Conservation (phyloP, 345 rosid species). For the Ceriops tagal region DNA sequence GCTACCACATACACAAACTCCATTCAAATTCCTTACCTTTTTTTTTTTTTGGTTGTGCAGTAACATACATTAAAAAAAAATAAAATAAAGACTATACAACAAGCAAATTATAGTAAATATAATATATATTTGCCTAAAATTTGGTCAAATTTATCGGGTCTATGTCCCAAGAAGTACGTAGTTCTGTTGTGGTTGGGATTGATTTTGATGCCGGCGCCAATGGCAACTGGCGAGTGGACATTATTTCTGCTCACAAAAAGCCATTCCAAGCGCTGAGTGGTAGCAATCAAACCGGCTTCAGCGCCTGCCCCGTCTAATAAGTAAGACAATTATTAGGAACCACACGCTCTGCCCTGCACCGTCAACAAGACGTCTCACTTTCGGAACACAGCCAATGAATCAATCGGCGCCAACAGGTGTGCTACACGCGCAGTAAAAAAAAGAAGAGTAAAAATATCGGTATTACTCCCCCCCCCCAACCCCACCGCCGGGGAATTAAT, state of each 20-base stretch:
- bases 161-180: too few species aligned
- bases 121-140: too few species aligned
- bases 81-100: too few species aligned
- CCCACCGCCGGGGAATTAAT: too few species aligned
- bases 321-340: background rate
- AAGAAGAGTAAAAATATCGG: background rate
- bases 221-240: background rate
- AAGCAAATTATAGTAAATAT: too few species aligned
- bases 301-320: constrained; percentile 11
- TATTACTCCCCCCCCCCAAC: too few species aligned
- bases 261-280: background rate
- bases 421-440: background rate
- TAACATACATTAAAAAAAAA: too few species aligned
- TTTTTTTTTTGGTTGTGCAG: background rate
- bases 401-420: too few species aligned
- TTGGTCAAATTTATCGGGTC: too few species aligned
- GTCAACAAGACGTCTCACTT: background rate
- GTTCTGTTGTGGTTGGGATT: too few species aligned
- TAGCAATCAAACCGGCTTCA: constrained; percentile 3
- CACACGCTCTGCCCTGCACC: background rate
- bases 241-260: background rate
- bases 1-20: background rate
- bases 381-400: background rate
- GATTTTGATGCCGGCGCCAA: too few species aligned
- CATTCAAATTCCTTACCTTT: background rate